Evolutionary conservation across 129 eudicot genomes (phyloP).

Genomic region (Daucus carota): DH1_v3.0 NC_030385.2:2908501-2909000

Average conservation of each 20-base stretch:
- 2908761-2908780: background rate
- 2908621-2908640: conserved; percentile 53
- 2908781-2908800: background rate
- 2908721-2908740: background rate
- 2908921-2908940: background rate
- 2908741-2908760: conserved; percentile 2
- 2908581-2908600: background rate
- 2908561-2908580: conserved; percentile 12
- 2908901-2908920: background rate
- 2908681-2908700: conserved; percentile 94
- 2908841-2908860: background rate
- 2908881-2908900: background rate
- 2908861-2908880: background rate
- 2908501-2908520: conserved; percentile 99
- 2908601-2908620: background rate
- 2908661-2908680: conserved; percentile 89
- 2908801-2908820: background rate
- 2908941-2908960: background rate
- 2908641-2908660: conserved; percentile 95
- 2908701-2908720: conserved; percentile 36
- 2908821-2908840: background rate
- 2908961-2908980: background rate
- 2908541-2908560: conserved; percentile 22
- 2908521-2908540: conserved; percentile 98
- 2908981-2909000: background rate